A percentile compares a stretch with the other conserved stretches of the same genome.
Evolutionary conservation across 495 filamentous ascomycete species (phyloP).

Genomic region (Tetracladium marchalianum): DNA sequence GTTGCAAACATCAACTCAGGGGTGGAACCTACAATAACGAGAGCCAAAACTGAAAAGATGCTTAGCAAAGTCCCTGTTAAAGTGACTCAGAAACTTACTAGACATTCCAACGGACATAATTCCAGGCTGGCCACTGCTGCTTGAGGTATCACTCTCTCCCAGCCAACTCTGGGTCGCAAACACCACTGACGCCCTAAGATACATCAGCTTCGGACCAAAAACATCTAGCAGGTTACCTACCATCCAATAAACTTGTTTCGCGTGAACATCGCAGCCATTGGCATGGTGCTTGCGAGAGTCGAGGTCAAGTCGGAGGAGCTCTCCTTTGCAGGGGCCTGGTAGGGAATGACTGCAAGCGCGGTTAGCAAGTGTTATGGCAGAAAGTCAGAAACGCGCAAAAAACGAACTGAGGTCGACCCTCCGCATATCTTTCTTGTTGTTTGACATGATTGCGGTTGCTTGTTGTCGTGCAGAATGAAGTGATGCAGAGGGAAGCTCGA

Average conservation of each 20-base stretch:
- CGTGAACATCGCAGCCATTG: constrained; percentile 93
- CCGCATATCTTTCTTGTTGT: constrained; percentile 80
- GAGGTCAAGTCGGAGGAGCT: constrained; percentile 38
- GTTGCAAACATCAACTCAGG: constrained; percentile 28
- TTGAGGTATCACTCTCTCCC: constrained; percentile 68
- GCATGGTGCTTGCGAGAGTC: constrained; percentile 72
- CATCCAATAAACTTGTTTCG: constrained; percentile 85
- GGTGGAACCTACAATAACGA: constrained; percentile 39
- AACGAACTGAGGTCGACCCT: constrained; percentile 69
- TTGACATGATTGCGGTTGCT: constrained; percentile 41
- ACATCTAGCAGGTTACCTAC: constrained; percentile 32
- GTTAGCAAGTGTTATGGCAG: too few species aligned
- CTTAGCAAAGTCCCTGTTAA: constrained; percentile 13
- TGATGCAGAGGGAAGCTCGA: too few species aligned
- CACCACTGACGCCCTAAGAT: constrained; percentile 65
- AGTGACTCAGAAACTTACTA: constrained; percentile 39
- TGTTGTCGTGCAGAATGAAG: neutral
- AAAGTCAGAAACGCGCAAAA: too few species aligned
- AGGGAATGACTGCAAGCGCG: constrained; percentile 34
- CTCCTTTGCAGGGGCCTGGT: constrained; percentile 40
- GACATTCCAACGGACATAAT: constrained; percentile 83
- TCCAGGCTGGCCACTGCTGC: constrained; percentile 57
- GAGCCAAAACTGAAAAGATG: constrained; percentile 54
- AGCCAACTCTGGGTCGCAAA: constrained; percentile 82
- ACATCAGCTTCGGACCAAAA: constrained; percentile 1